phyloP scores from a whole-genome alignment of 495 filamentous ascomycete genomes.

The Cryomyces minteri region DNA sequence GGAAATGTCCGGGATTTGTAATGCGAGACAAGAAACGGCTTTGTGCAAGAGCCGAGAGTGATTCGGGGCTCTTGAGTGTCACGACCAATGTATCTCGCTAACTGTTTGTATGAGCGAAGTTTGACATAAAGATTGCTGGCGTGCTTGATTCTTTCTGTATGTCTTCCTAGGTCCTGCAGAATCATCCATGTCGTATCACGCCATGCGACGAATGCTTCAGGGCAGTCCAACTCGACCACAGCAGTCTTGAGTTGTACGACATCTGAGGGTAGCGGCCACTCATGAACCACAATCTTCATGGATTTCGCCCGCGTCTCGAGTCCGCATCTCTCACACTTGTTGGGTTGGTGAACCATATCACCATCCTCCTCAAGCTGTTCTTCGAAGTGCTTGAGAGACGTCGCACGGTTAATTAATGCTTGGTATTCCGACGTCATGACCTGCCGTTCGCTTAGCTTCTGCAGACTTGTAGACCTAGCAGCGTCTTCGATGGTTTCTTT shows the following conservation, averaged over 20 bases:
- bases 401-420: too few species aligned
- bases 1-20: conserved; percentile 13
- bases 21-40: conserved; percentile 26
- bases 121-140: background rate
- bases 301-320: conserved; percentile 10
- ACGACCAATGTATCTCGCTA: background rate
- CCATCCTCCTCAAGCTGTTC: too few species aligned
- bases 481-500: conserved; percentile 19
- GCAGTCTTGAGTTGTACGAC: conserved; percentile 21
- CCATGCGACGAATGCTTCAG: conserved; percentile 30
- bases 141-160: background rate
- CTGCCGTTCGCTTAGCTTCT: conserved; percentile 28
- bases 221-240: conserved; percentile 39
- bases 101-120: background rate
- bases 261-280: conserved; percentile 41
- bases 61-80: conserved; percentile 4
- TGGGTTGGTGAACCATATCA: conserved; percentile 5
- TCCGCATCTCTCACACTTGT: conserved; percentile 16
- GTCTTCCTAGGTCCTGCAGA: conserved; percentile 8
- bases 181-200: conserved; percentile 30
- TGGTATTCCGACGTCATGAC: conserved; percentile 17
- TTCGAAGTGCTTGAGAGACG: too few species aligned
- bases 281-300: conserved; percentile 33
- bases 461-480: conserved; percentile 13
- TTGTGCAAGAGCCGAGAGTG: conserved; percentile 25